phyloP scores from a whole-genome alignment of 2,329 filamentous ascomycete species.

The Ascosphaera pollenicola region DNA sequence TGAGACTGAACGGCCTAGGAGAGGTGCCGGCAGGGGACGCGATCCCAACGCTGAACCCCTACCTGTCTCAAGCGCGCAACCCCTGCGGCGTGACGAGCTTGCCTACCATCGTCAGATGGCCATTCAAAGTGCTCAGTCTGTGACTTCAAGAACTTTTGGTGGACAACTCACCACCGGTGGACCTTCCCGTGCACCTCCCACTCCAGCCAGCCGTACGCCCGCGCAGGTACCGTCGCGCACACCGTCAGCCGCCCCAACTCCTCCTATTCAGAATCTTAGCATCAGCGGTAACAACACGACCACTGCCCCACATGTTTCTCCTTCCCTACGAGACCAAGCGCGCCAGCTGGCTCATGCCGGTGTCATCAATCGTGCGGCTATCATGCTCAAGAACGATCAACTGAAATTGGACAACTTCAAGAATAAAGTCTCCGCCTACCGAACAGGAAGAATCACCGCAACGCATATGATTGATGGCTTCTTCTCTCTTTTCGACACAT shows the following conservation, averaged over 20 bases:
- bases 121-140: constrained; percentile 68
- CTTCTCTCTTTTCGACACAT: constrained; percentile 67
- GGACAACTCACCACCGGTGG: constrained; percentile 52
- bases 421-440: constrained; percentile 55
- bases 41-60: constrained; percentile 72
- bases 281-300: constrained; percentile 24
- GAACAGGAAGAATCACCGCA: constrained; percentile 44
- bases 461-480: constrained; percentile 66
- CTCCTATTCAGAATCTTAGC: constrained; percentile 29
- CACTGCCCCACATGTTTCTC: constrained; percentile 14
- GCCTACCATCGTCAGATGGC: constrained; percentile 85
- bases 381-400: constrained; percentile 55
- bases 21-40: constrained; percentile 44
- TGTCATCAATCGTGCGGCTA: constrained; percentile 66
- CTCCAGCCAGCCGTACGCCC: constrained; percentile 9
- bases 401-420: constrained; percentile 61
- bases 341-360: constrained; percentile 58
- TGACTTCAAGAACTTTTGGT: constrained; percentile 61
- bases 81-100: constrained; percentile 64
- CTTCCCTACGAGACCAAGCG: constrained; percentile 59
- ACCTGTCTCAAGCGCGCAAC: constrained; percentile 54
- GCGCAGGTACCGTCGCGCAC: constrained; percentile 8
- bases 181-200: constrained; percentile 13
- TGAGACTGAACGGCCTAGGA: constrained; percentile 35
- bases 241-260: constrained; percentile 10